phyloP scores from a whole-genome alignment of 108 stramenopile genomes.

The Pseudonitzschia pungens region DNA sequence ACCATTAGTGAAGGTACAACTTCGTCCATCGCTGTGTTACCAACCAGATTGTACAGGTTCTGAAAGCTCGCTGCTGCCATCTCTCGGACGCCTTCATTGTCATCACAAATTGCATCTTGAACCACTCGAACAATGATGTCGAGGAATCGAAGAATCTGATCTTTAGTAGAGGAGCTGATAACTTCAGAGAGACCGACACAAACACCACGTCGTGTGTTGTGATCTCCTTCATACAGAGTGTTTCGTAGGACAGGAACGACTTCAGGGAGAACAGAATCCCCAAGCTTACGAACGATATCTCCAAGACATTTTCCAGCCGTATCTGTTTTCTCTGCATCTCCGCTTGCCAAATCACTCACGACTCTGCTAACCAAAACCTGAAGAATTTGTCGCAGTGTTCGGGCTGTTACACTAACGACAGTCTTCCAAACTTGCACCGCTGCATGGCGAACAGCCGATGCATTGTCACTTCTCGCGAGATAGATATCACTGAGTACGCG shows the following conservation, averaged over 20 bases:
- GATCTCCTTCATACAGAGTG: conserved; percentile 83
- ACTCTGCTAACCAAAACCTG: conserved; percentile 85
- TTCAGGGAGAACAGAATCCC: conserved; percentile 94
- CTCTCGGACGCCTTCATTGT: conserved; percentile 70
- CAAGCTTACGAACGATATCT: conserved; percentile 96
- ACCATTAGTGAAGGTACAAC: conserved; percentile 93
- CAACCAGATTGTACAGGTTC: conserved; percentile 87
- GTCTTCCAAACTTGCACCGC: conserved; percentile 99
- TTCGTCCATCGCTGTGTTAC: conserved; percentile 85
- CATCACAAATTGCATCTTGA: conserved; percentile 93
- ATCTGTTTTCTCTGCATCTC: conserved; percentile 86
- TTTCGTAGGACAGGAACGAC: conserved; percentile 94
- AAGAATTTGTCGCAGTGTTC: conserved; percentile 93
- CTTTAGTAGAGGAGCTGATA: conserved; percentile 83
- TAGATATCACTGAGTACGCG: conserved; percentile 92
- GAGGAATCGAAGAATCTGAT: conserved; percentile 90
- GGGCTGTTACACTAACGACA: conserved; percentile 93
- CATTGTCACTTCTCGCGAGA: conserved; percentile 89
- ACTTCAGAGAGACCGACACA: conserved; percentile 97
- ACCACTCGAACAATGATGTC: conserved; percentile 92
- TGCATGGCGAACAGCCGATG: conserved; percentile 87
- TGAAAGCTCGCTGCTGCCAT: conserved; percentile 96
- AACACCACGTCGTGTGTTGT: conserved; percentile 84
- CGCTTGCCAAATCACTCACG: conserved; percentile 81
- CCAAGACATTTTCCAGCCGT: conserved; percentile 95